Evolutionary conservation across 331 rosid species (phyloP).

Genomic region (Acacia concinna): DNA sequence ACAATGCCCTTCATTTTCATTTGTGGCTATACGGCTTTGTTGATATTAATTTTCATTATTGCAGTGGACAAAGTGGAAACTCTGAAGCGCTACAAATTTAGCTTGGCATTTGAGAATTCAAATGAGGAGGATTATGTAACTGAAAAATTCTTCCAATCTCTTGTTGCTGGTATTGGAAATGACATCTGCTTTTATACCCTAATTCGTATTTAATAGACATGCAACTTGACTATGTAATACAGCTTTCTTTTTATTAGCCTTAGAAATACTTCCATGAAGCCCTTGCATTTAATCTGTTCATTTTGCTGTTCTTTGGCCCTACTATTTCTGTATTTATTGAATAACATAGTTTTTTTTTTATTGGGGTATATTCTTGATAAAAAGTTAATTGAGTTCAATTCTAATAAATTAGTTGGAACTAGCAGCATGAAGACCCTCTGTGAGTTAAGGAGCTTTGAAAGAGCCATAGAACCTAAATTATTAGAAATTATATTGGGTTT

Average conservation of each 20-base stretch:
- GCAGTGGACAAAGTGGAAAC: conserved; percentile 90
- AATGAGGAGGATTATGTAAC: conserved; percentile 99
- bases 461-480: not conserved
- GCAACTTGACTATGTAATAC: conserved; percentile 2
- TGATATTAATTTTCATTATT: conserved; percentile 22
- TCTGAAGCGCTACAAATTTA: conserved; percentile 86
- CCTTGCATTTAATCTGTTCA: not conserved
- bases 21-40: not conserved
- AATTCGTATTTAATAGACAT: conserved; percentile 24
- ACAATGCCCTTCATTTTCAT: conserved; percentile 15
- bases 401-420: conserved; percentile 12
- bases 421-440: not conserved
- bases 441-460: conserved; percentile 15
- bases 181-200: conserved; percentile 26
- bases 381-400: not conserved
- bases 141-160: conserved; percentile 95
- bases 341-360: not conserved
- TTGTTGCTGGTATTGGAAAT: conserved; percentile 84
- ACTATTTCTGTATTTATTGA: not conserved
- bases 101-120: conserved; percentile 98
- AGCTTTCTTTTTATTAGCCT: conserved; percentile 8
- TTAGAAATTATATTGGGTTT: not conserved
- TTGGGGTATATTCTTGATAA: not conserved
- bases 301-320: not conserved
- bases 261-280: not conserved